A percentile compares a stretch with the other conserved stretches of the same genome.
Evolutionary conservation across 257 asterid species (phyloP).

Genomic region (Salvia hispanica): DNA sequence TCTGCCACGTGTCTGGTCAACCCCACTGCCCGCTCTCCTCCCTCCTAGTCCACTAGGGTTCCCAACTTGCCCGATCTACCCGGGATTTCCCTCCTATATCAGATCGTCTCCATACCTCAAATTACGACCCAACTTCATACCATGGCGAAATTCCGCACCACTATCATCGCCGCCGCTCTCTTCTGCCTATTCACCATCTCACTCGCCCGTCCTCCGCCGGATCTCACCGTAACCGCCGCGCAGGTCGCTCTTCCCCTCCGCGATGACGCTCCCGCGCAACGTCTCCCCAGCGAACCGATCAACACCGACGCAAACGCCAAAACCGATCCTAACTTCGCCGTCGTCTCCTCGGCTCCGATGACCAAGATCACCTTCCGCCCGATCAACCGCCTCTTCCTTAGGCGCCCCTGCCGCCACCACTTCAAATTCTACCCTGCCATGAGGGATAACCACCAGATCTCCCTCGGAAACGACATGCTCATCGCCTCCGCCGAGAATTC

Average conservation of each 20-base stretch:
- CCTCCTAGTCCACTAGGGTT: constrained; percentile 18
- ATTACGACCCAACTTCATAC: background rate
- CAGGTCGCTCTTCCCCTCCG: constrained; percentile 30
- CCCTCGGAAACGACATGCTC: constrained; percentile 51
- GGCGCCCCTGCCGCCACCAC: constrained; percentile 46
- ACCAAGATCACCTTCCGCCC: constrained; percentile 40
- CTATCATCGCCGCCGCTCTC: constrained; percentile 38
- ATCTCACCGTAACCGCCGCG: constrained; percentile 20
- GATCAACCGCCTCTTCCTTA: constrained; percentile 45
- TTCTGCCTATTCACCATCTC: constrained; percentile 51
- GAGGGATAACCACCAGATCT: constrained; percentile 33
- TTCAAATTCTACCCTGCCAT: constrained; percentile 33
- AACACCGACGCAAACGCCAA: constrained; percentile 28
- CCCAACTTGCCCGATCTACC: constrained; percentile 41
- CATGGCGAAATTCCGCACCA: constrained; percentile 51
- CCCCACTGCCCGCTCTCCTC: constrained; percentile 30
- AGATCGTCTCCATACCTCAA: background rate
- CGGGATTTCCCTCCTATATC: constrained; percentile 22
- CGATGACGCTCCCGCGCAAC: constrained; percentile 31
- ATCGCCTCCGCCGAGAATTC: constrained; percentile 41
- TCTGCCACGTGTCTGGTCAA: constrained; percentile 37
- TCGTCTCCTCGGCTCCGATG: constrained; percentile 37
- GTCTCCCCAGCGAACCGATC: constrained; percentile 38
- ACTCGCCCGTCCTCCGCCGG: constrained; percentile 40
- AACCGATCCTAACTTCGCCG: constrained; percentile 23